Evolutionary conservation across 2,329 filamentous ascomycete genomes (phyloP).

Genomic region (Pleoardoris graminearum): DNA sequence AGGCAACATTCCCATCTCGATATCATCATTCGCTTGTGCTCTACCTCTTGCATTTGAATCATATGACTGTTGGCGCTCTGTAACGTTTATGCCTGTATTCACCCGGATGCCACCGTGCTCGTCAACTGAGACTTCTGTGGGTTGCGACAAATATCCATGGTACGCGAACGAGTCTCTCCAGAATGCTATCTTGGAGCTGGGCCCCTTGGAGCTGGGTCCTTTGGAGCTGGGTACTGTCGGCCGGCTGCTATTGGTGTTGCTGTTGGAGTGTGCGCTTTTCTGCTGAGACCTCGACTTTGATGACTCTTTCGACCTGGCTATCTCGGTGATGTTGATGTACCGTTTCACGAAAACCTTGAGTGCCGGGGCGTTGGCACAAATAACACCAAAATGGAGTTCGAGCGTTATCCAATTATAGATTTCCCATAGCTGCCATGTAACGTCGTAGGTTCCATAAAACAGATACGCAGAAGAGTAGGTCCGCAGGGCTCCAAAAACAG

Average conservation of each 20-base stretch:
- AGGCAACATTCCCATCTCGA: too few species aligned
- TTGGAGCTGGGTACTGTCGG: not conserved
- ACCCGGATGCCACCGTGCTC: not conserved
- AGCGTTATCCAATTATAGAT: slow-evolving; percentile 18
- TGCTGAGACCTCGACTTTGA: not conserved
- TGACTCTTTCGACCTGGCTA: too few species aligned
- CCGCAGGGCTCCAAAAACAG: slow-evolving; percentile 14
- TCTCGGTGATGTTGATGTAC: slow-evolving; percentile 9
- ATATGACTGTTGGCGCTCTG: too few species aligned
- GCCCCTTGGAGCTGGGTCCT: not conserved
- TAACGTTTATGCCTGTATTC: too few species aligned
- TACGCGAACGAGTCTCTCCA: not conserved
- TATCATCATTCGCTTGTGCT: too few species aligned
- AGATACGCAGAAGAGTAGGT: slow-evolving; percentile 13
- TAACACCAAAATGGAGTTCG: slow-evolving; percentile 22
- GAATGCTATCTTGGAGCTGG: not conserved
- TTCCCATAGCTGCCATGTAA: slow-evolving; percentile 20
- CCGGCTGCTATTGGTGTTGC: too few species aligned
- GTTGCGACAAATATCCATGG: not conserved
- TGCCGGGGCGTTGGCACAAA: slow-evolving; percentile 22
- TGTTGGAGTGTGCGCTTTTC: not conserved
- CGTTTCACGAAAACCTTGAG: slow-evolving; percentile 23
- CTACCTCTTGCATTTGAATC: too few species aligned
- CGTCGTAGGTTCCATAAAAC: slow-evolving; percentile 23
- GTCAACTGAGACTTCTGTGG: not conserved